Evolutionary conservation across 352 stramenopile genomes (phyloP).

Genomic region (Phytophthora tentaculata): DNA sequence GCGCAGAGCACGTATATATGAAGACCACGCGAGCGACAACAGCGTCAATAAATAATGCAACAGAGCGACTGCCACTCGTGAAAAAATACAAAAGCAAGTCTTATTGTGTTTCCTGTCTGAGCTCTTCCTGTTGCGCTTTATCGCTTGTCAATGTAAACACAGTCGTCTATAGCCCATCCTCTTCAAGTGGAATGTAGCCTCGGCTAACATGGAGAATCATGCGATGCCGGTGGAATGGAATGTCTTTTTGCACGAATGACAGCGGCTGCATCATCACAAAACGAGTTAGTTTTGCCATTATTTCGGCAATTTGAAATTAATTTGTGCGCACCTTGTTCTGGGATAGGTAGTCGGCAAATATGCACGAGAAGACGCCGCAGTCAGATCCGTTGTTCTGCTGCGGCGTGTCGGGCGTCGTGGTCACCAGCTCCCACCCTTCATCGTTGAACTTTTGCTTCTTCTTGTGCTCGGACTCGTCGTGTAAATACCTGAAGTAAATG

Average conservation of each 20-base stretch:
- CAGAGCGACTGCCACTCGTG: constrained; percentile 2
- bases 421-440: constrained; percentile 71
- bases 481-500: constrained; percentile 86
- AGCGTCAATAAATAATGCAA: constrained; percentile 30
- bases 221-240: constrained; percentile 83
- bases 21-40: constrained; percentile 18
- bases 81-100: neutral
- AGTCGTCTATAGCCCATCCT: constrained; percentile 57
- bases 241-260: constrained; percentile 80
- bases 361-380: constrained; percentile 88
- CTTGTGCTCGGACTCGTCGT: constrained; percentile 88
- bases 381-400: constrained; percentile 86
- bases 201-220: constrained; percentile 81
- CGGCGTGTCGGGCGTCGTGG: constrained; percentile 63
- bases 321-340: constrained; percentile 55
- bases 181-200: constrained; percentile 66
- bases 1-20: constrained; percentile 38
- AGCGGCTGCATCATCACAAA: constrained; percentile 46
- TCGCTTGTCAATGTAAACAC: no score
- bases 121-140: no score
- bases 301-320: neutral
- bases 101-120: constrained; percentile 11
- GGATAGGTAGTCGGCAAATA: constrained; percentile 85
- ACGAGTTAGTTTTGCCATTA: neutral
- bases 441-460: constrained; percentile 72